These are phyloP conservation scores for Raphanus raphanistrum DNA, from an alignment of 345 rosid genomes.

Conservation along the genomic window DNA sequence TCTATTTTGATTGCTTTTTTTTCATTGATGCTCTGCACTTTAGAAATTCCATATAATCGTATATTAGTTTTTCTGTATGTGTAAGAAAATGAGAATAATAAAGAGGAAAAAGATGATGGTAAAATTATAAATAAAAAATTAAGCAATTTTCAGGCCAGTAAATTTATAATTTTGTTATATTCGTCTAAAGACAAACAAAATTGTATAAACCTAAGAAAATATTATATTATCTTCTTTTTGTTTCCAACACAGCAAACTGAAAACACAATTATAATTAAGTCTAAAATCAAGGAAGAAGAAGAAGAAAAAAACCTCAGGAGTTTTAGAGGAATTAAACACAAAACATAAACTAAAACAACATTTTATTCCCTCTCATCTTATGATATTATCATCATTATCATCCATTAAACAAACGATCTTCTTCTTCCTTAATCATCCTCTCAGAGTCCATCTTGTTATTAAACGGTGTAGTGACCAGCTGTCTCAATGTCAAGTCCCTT, in stretches of 20 bases:
- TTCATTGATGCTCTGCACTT: neutral
- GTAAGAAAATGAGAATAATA: neutral
- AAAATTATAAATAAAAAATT: neutral
- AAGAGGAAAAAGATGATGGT: neutral
- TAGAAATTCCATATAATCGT: neutral
- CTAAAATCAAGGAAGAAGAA: conserved; percentile 14
- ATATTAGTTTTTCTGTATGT: neutral
- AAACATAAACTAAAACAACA: neutral
- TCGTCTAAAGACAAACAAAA: neutral
- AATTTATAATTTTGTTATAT: neutral
- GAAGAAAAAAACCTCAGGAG: neutral
- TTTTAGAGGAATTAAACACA: conserved; percentile 26
- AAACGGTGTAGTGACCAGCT: conserved; percentile 81
- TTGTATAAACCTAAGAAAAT: neutral
- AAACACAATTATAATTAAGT: conserved; percentile 3
- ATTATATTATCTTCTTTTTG: neutral
- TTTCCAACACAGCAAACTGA: conserved; percentile 3
- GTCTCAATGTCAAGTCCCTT: conserved; percentile 82
- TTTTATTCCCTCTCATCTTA: conserved; percentile 1
- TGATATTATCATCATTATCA: conserved; percentile 12
- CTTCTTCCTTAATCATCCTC: conserved; percentile 10
- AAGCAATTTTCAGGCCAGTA: neutral
- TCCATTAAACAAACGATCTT: conserved; percentile 8
- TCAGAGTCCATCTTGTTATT: conserved; percentile 11
- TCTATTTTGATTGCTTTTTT: neutral